These are phyloP conservation scores for Tetrapisispora pingtungensis DNA, from an alignment of 805 yeast species.

Conservation along the genomic window DNA sequence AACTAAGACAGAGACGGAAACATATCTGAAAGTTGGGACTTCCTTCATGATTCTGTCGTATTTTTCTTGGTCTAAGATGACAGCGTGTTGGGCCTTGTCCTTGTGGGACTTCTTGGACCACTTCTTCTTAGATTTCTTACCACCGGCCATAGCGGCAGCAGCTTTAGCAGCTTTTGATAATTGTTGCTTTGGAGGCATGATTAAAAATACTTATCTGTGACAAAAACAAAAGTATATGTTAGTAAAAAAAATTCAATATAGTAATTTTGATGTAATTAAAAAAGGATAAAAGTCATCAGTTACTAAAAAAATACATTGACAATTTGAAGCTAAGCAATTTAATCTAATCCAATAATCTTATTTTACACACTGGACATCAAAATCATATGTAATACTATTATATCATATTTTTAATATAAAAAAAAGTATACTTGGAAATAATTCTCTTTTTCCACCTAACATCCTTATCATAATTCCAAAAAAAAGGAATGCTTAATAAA, in stretches of 20 bases:
- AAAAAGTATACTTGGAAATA: no score
- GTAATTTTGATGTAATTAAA: no score
- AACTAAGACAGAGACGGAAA: slow-evolving; percentile 95
- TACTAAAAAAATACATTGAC: no score
- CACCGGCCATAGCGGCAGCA: slow-evolving; percentile 99
- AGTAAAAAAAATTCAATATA: not conserved
- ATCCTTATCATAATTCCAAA: no score
- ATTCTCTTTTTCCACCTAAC: no score
- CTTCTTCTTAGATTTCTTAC: slow-evolving; percentile 99
- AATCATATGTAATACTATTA: no score
- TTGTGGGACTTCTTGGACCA: slow-evolving; percentile 99
- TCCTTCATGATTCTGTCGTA: slow-evolving; percentile 99
- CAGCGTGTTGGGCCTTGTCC: slow-evolving; percentile 99
- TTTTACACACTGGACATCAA: no score
- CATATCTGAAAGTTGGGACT: slow-evolving; percentile 97
- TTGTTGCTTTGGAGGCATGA: slow-evolving; percentile 99
- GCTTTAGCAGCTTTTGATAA: slow-evolving; percentile 99
- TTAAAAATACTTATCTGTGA: slow-evolving; percentile 12
- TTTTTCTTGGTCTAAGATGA: slow-evolving; percentile 94
- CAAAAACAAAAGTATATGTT: not conserved
- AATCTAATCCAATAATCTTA: no score
- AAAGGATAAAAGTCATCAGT: no score
- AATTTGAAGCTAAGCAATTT: no score
- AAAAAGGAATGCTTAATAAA: no score
- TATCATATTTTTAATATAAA: no score